Evolutionary conservation across 495 filamentous ascomycete genomes (phyloP), one percentile per base, ranked within the genome.

Genomic region (Evansstolkia leycettana): DNA sequence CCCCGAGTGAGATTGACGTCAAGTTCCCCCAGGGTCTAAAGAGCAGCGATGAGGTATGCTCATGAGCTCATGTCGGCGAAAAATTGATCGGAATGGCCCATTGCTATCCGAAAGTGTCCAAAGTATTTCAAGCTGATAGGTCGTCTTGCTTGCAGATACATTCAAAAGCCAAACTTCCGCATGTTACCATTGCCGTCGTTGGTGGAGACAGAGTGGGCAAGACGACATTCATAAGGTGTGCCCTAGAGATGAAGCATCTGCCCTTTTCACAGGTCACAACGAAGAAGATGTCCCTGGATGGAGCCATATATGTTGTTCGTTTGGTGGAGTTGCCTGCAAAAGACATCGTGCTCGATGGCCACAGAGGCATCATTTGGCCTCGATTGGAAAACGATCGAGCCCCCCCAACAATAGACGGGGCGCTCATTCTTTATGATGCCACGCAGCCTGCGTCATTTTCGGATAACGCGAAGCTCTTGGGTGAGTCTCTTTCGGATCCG

Each of bases 181-280:
- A 79, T 50, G 75, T 94, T 49, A 88, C 84, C 48, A 83, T 96
- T 51, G 84, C 78, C 20, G 76, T 96, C 16, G 73, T 94, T 46
- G 90, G 90, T 35, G 72, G 74, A 45, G 66, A 73, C 44, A 76
- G 78, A 33, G 82, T 84, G 23, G 89, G 89, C 45, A 95, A 96
- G 62, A 85, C 84, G 32, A 82, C 82, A 15, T 94, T 96, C 46
- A 81, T 94, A 40, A 80, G 83, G 48, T 75, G 71, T 36, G 82
- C 84, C 8, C 60, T 90, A 46, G 79, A 84, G 27, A 64, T 89
- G 41, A 75, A 73, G 39, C 58, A 59, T 24, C 55, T 72, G 1
- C 68, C 80, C 2, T 57, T 57, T 20, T 75, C 76, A 30, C 57
- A 67, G 28, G 67, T 72, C 17, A 74, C 65, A 25, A 69, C 73